phyloP scores from a whole-genome alignment of 2,329 filamentous ascomycete species.

The Coccinonectria pachysandricola region DNA sequence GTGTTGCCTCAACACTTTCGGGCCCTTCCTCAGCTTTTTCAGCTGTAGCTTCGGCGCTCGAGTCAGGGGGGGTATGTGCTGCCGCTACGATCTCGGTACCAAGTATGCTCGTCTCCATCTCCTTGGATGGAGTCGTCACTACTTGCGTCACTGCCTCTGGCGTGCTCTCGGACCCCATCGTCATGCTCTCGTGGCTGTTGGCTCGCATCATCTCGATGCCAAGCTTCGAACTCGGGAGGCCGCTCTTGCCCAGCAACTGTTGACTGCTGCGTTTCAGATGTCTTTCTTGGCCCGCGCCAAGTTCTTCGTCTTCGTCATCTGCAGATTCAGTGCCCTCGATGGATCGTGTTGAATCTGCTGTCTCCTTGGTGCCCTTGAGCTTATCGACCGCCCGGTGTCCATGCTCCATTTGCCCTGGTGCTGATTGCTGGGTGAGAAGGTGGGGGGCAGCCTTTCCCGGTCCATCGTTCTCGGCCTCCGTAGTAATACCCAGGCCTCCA shows the following conservation, averaged over 20 bases:
- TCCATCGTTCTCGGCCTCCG: slow-evolving; percentile 43
- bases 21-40: slow-evolving; percentile 6
- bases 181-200: slow-evolving; percentile 80
- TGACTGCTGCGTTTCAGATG: slow-evolving; percentile 37
- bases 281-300: slow-evolving; percentile 43
- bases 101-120: slow-evolving; percentile 24
- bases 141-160: slow-evolving; percentile 43
- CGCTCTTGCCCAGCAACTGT: slow-evolving; percentile 33
- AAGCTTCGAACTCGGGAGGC: slow-evolving; percentile 72
- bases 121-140: slow-evolving; percentile 37
- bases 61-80: slow-evolving; percentile 17
- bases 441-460: slow-evolving; percentile 37
- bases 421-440: slow-evolving; percentile 51
- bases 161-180: slow-evolving; percentile 38
- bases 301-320: slow-evolving; percentile 89
- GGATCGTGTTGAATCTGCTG: slow-evolving; percentile 55
- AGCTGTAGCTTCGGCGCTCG: slow-evolving; percentile 6
- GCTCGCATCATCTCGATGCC: slow-evolving; percentile 97
- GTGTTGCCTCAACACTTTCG: slow-evolving; percentile 32
- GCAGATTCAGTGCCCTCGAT: slow-evolving; percentile 74
- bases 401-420: slow-evolving; percentile 50
- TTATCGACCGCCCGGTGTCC: slow-evolving; percentile 58
- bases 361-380: slow-evolving; percentile 63
- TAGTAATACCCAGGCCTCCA: slow-evolving; percentile 63
- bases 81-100: slow-evolving; percentile 7